Conservation (phyloP, 345 rosid species). For the Passiflora organensis region DNA sequence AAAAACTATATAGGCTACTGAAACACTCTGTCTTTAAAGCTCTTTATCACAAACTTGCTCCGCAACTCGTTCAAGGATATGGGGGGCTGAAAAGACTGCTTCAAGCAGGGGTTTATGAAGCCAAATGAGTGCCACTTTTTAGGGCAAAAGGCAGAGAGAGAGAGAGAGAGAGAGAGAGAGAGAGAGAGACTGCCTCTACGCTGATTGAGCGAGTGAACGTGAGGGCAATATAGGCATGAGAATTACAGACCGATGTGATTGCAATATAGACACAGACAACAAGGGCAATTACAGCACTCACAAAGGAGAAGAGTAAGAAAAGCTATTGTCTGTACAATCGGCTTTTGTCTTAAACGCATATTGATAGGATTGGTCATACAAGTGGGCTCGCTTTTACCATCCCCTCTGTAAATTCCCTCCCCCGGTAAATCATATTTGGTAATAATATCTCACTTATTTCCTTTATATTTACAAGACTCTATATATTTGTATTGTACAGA, state of each 20-base stretch:
- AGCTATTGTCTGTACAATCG: conserved; percentile 10
- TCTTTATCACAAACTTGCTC: conserved; percentile 9
- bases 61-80: conserved; percentile 5
- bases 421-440: no score
- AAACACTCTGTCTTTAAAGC: conserved; percentile 1
- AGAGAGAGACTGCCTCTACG: background rate
- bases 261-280: background rate
- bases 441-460: no score
- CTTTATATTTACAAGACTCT: no score
- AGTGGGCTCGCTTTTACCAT: no score
- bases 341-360: background rate
- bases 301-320: background rate
- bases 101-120: conserved; percentile 40
- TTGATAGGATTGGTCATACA: no score
- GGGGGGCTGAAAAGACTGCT: conserved; percentile 34
- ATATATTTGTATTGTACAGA: background rate
- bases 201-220: background rate
- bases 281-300: conserved; percentile 23
- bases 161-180: conserved; percentile 6
- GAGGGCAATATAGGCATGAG: conserved; percentile 8
- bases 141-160: conserved; percentile 27
- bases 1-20: conserved; percentile 6
- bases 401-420: no score
- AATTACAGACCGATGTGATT: background rate
- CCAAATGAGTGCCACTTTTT: conserved; percentile 32